Evolutionary conservation across 768 basidiomycete species (phyloP), one percentile per base, ranked within the genome.

Genomic region (Daedaleopsis nitida): DNA sequence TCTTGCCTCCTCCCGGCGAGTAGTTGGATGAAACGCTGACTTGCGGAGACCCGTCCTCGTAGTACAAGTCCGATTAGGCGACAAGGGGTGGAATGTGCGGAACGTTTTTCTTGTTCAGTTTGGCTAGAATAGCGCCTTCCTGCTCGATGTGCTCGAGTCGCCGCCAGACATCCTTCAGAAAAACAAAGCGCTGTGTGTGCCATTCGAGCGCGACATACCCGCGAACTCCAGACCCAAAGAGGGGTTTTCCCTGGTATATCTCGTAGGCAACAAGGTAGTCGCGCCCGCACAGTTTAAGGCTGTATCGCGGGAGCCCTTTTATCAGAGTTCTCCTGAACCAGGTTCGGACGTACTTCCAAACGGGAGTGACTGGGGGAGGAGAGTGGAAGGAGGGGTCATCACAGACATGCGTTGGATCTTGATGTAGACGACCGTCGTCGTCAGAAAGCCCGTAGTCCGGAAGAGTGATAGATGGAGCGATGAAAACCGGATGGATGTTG

Each of bases 161-260:
- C 9, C 58, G 50, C 65, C 65, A 66, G 11, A 37, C 47, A 39
- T 66, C 65, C 61, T 63, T 66, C 24, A 63, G 16, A 52, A 60
- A 62, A 0, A 60, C 61, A 11, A 66, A 45, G 2, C 47, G 43
- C 23, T 59, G 52, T 2, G 47, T 43, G 10, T 48, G 12, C 51
- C 56, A 44, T n/a, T 66, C 65, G 51, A 53, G 48, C 1, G 65
- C 65, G 34, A 66, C n/a, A 43, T 60, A 66, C 1, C 65, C 55
- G 1, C 60, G 55, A 12, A 55, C 57, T 1, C 50, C 60, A 14
- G 50, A 50, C 3, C 60, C 55, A 24, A 39, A 55, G 9, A 50
- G 2, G 1, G 47, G 47, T 17, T 39, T 47, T 3, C 45, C 45
- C 7, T 9, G 1, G 17, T 9, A 21, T 3, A 4, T 43, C 4